phyloP scores from a whole-genome alignment of 176 grass and related monocot genomes.

The Triticum urartu region DNA sequence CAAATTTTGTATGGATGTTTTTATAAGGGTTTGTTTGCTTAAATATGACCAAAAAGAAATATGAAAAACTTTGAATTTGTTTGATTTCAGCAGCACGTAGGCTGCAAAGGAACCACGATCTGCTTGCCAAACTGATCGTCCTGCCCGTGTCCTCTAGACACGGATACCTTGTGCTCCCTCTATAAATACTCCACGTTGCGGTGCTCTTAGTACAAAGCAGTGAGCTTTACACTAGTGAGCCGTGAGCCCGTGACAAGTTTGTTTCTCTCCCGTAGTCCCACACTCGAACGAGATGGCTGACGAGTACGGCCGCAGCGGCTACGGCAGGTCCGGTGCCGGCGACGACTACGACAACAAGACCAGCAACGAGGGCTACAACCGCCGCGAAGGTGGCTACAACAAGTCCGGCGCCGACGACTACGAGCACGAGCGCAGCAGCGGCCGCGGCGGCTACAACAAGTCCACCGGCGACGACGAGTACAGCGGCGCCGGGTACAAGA shows the following conservation, averaged over 20 bases:
- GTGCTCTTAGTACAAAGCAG: slow-evolving; percentile 5
- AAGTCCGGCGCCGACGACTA: slow-evolving; percentile 1
- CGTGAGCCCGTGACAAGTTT: neutral
- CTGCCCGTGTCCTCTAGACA: neutral
- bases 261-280: neutral
- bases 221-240: neutral
- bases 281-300: slow-evolving; percentile 34
- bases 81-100: neutral
- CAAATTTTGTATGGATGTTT: too few relatives aligned
- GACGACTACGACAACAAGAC: slow-evolving; percentile 14
- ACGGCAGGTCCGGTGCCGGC: slow-evolving; percentile 10
- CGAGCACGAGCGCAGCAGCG: neutral
- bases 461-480: neutral
- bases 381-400: slow-evolving; percentile 8
- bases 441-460: slow-evolving; percentile 10
- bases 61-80: neutral
- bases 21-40: too few relatives aligned
- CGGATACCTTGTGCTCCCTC: neutral
- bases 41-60: too few relatives aligned
- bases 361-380: slow-evolving; percentile 5
- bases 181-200: slow-evolving; percentile 38
- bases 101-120: neutral
- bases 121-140: neutral
- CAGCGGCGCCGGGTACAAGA: slow-evolving; percentile 15
- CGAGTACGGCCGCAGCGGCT: slow-evolving; percentile 36